Conservation (phyloP, 1,284 basidiomycete species). For the Boletus hoseneyae region DNA sequence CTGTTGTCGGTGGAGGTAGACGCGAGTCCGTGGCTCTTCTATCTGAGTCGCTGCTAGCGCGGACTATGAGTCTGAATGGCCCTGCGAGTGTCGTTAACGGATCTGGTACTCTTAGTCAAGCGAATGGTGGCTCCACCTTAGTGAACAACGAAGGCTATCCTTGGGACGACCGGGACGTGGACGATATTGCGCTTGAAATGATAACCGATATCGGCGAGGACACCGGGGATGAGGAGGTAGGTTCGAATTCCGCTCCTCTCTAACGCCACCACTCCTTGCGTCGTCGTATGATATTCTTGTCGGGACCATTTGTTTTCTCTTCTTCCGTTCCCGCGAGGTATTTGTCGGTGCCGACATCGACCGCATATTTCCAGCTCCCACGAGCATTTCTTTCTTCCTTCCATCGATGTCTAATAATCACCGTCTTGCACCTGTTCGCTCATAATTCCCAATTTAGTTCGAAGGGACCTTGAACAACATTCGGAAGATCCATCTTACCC, state of each 20-base stretch:
- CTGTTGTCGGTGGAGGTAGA: conserved; percentile 16
- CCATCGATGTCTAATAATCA: neutral
- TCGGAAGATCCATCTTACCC: conserved; percentile 56
- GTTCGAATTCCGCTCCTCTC: conserved; percentile 20
- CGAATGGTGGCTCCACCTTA: conserved; percentile 25
- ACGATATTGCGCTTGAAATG: conserved; percentile 57
- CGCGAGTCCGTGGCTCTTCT: conserved; percentile 16
- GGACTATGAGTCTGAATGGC: conserved; percentile 13
- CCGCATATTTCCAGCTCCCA: neutral
- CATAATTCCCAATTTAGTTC: conserved; percentile 42
- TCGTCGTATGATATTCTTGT: too few species aligned
- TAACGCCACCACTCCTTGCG: too few species aligned
- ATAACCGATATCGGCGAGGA: conserved; percentile 65
- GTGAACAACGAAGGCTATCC: conserved; percentile 21
- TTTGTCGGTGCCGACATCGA: neutral
- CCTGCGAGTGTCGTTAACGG: conserved; percentile 23
- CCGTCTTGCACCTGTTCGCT: conserved; percentile 3
- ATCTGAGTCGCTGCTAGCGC: conserved; percentile 27
- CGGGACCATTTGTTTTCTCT: neutral
- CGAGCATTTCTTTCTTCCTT: neutral
- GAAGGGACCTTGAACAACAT: conserved; percentile 52
- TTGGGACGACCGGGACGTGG: conserved; percentile 33
- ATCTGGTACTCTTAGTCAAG: conserved; percentile 16
- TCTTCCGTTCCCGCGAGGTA: neutral
- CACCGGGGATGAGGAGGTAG: conserved; percentile 65